A percentile compares a stretch with the other conserved stretches of the same genome.
phyloP scores from a whole-genome alignment of 2,329 filamentous ascomycete species.

The Aspergillus tanneri region DNA sequence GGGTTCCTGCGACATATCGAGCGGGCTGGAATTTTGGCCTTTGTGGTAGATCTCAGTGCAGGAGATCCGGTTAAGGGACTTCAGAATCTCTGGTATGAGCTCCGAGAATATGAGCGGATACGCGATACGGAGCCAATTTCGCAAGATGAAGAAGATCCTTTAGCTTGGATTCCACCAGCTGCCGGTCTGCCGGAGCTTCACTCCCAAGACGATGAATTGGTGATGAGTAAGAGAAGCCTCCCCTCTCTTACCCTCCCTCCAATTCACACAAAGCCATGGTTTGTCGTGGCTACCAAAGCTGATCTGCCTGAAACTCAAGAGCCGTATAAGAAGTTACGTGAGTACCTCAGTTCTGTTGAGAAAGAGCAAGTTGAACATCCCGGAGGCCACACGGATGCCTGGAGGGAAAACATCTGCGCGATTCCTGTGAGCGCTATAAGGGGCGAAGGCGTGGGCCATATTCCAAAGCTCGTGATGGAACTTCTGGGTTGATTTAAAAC shows the following conservation, averaged over 20 bases:
- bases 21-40: slow-evolving; percentile 86
- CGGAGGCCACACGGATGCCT: slow-evolving; percentile 67
- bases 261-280: slow-evolving; percentile 94
- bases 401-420: slow-evolving; percentile 57
- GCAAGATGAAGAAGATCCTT: slow-evolving; percentile 61
- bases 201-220: slow-evolving; percentile 6
- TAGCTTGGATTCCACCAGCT: slow-evolving; percentile 49
- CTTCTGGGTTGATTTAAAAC: slow-evolving; percentile 35
- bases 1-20: slow-evolving; percentile 94
- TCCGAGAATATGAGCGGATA: slow-evolving; percentile 80
- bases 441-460: slow-evolving; percentile 72
- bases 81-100: slow-evolving; percentile 83
- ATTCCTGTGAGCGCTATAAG: slow-evolving; percentile 89
- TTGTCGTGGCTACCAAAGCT: slow-evolving; percentile 90
- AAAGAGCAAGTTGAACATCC: slow-evolving; percentile 67
- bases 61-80: slow-evolving; percentile 78
- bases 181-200: slow-evolving; percentile 26
- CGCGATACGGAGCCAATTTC: slow-evolving; percentile 70
- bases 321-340: slow-evolving; percentile 69
- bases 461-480: slow-evolving; percentile 44
- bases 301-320: slow-evolving; percentile 75
- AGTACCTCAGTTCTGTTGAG: slow-evolving; percentile 68
- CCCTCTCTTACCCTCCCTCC: slow-evolving; percentile 58
- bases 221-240: slow-evolving; percentile 26
- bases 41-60: slow-evolving; percentile 81